phyloP scores from a whole-genome alignment of 176 grass and related monocot species.

The Puccinellia tenuiflora region DNA sequence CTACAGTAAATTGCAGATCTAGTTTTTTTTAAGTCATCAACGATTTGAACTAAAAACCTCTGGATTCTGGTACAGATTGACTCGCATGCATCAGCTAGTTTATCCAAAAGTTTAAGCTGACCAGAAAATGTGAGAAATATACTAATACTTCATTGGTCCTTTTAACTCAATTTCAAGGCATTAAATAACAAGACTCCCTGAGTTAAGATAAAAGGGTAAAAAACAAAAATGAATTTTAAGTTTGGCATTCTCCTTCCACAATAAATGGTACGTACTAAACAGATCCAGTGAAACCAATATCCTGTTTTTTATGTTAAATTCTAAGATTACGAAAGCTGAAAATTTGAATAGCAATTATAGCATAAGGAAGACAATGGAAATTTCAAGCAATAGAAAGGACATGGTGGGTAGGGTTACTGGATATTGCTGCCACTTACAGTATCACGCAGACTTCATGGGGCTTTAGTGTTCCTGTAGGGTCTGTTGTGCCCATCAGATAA shows the following conservation, averaged over 20 bases:
- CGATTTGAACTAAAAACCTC: neutral
- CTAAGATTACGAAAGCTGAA: neutral
- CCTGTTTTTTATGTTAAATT: neutral
- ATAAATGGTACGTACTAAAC: slow-evolving; percentile 5
- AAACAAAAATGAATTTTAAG: neutral
- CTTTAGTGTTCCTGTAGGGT: slow-evolving; percentile 49
- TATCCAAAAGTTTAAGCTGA: no score
- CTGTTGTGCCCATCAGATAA: slow-evolving; percentile 61
- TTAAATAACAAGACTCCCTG: no score
- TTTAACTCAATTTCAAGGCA: no score
- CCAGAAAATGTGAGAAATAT: no score
- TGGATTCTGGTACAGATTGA: no score
- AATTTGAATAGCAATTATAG: neutral
- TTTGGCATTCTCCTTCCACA: neutral
- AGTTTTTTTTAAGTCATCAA: neutral
- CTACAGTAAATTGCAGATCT: neutral
- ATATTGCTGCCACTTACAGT: slow-evolving; percentile 40
- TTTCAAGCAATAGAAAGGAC: neutral
- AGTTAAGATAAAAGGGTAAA: neutral
- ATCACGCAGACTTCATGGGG: slow-evolving; percentile 63
- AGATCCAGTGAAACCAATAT: neutral
- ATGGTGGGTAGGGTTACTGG: neutral
- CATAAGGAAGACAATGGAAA: neutral
- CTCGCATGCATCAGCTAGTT: no score
- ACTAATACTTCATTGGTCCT: no score